Base-by-base conservation (phyloP, 805 yeast genomes). In the Zygosaccharomyces lentus region DNA sequence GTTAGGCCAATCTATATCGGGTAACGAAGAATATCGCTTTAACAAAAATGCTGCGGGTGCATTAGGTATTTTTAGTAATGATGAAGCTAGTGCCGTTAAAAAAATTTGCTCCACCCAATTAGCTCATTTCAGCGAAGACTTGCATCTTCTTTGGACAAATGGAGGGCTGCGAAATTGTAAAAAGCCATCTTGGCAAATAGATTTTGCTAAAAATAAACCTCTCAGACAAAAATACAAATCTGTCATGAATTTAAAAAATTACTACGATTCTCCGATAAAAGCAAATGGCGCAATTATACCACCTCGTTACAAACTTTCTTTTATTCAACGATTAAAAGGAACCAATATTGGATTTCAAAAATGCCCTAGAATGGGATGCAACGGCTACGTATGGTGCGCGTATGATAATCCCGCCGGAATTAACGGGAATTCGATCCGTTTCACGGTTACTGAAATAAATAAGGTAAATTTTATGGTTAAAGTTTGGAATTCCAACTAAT, bases 111-210 rank as follows among this genome's bases (percentile, higher is more conserved):
- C 64, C 2, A 49, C 61, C 9, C 70, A 66, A 37, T 40, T 64
- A 4, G 62, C 58, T 1, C 69, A 65, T 42, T 52, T 60, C 26
- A 53, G 48, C 35, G 37, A 41, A 1, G 49, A 57, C 13, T 49
- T 65, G 4, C 31, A 25, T 7, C 27, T 25, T 25, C 52, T 65
- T 8, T 66, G 70, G 70, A 37, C 56, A 5, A 66, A 66, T 42
- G 68, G 68, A 5, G 69, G 67, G 9, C 52, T 60, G 16, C 39
- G 41, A 23, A 50, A 38, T 19, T 66, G 70, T 49, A 65, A 62
- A 43, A 37, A 40, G 9, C 13, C 27, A 13, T 46, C 54, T 1
- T 50, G 52, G 54, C 46, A 42, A 13, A 21, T 29, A 9, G 54
- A 50, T 27, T 48, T 30, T 25, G 8, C 29, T 16, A 43, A 37